Conservation (phyloP, 768 basidiomycete species). For the Suillus discolor region DNA sequence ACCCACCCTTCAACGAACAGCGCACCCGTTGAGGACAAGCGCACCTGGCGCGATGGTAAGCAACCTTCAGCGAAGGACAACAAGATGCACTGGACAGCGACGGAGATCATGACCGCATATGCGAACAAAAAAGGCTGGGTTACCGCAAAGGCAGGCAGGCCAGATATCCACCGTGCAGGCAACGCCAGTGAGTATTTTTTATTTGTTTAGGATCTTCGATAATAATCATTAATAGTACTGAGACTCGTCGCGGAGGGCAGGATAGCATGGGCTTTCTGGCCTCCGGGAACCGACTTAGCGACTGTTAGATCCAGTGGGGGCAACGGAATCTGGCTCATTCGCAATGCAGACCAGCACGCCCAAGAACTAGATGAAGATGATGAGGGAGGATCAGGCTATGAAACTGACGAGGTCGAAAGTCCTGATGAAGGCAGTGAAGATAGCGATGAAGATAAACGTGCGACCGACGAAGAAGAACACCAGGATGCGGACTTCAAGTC, state of each 20-base stretch:
- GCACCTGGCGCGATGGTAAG: conserved; percentile 71
- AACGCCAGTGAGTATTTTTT: conserved; percentile 72
- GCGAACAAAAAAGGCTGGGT: conserved; percentile 80
- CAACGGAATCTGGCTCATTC: conserved; percentile 62
- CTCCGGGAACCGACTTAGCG: conserved; percentile 46
- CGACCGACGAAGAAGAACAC: conserved; percentile 8
- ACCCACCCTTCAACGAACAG: conserved; percentile 45
- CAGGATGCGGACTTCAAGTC: conserved; percentile 13
- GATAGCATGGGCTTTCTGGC: conserved; percentile 87
- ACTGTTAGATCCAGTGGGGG: conserved; percentile 32
- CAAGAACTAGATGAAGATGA: conserved; percentile 28
- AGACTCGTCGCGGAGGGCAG: conserved; percentile 81
- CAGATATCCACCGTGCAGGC: conserved; percentile 88
- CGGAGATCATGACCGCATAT: conserved; percentile 79
- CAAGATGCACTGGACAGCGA: conserved; percentile 71
- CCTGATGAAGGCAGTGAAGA: conserved; percentile 14
- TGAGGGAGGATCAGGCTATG: conserved; percentile 19
- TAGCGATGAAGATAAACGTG: conserved; percentile 4
- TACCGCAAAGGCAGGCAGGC: conserved; percentile 89
- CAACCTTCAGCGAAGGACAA: conserved; percentile 22
- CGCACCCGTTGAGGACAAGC: conserved; percentile 56
- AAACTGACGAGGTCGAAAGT: conserved; percentile 26
- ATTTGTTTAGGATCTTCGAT: conserved; percentile 1
- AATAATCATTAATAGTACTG: conserved; percentile 53
- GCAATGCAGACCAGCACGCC: conserved; percentile 21